These are phyloP conservation scores for Sporobolomyces roseus DNA, from an alignment of 768 basidiomycete species.

Conservation along the genomic window DNA sequence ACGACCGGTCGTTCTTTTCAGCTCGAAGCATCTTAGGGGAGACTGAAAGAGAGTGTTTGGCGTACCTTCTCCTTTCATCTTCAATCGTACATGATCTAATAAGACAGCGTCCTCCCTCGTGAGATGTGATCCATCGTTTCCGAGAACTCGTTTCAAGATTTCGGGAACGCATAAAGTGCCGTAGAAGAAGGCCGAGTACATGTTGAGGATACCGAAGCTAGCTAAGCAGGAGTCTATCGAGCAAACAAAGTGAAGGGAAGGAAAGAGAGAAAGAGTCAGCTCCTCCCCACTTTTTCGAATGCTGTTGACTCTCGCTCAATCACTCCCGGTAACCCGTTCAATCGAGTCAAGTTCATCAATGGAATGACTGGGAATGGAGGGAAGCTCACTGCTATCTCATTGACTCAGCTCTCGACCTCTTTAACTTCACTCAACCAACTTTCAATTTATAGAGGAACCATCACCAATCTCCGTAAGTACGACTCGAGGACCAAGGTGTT, in stretches of 20 bases:
- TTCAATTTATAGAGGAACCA: too few relatives aligned
- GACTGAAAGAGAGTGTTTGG: too few relatives aligned
- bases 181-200: constrained; percentile 57
- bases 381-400: too few relatives aligned
- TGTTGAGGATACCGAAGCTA: background rate
- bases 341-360: background rate
- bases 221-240: background rate
- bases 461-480: too few relatives aligned
- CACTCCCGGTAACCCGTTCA: too few relatives aligned
- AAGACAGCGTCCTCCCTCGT: constrained; percentile 75
- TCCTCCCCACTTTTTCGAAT: background rate
- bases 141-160: constrained; percentile 71
- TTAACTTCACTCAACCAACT: too few relatives aligned
- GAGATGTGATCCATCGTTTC: constrained; percentile 59
- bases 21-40: too few relatives aligned
- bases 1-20: too few relatives aligned
- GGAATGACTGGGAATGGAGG: too few relatives aligned
- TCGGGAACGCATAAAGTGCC: constrained; percentile 85
- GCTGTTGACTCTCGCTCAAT: too few relatives aligned
- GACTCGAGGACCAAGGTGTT: too few relatives aligned
- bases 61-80: constrained; percentile 60
- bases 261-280: background rate
- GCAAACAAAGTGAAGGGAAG: background rate
- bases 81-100: constrained; percentile 76
- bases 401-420: too few relatives aligned